Evolutionary conservation across 495 filamentous ascomycete genomes (phyloP).

Genomic region (Xylaria nigripes): DNA sequence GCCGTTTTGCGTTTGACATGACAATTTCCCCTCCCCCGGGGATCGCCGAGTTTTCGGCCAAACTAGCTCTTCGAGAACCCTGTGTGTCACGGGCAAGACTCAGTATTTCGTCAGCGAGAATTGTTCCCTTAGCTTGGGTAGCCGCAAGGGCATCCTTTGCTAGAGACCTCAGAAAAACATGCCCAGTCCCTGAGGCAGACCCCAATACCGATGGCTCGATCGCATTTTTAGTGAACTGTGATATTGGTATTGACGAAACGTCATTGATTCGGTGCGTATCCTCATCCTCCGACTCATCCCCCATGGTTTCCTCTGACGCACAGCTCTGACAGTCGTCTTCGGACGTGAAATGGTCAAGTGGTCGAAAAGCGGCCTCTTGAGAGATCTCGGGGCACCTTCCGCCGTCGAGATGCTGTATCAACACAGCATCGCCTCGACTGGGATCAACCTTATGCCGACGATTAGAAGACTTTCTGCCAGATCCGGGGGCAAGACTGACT

Average conservation of each 20-base stretch:
- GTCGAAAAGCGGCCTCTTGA: slow-evolving; percentile 29
- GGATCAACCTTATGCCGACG: slow-evolving; percentile 34
- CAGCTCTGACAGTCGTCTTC: slow-evolving; percentile 21
- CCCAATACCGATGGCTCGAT: slow-evolving; percentile 7
- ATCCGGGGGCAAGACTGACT: slow-evolving; percentile 33
- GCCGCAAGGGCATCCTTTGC: slow-evolving; percentile 31
- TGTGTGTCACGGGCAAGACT: slow-evolving; percentile 12
- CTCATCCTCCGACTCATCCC: slow-evolving; percentile 20
- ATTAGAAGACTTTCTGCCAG: slow-evolving; percentile 34
- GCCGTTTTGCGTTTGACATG: slow-evolving; percentile 16
- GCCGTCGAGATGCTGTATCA: slow-evolving; percentile 44
- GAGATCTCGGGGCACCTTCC: slow-evolving; percentile 42
- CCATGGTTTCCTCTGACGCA: slow-evolving; percentile 17
- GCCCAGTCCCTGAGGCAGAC: slow-evolving; percentile 8
- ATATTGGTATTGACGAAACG: slow-evolving; percentile 21
- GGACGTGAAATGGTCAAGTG: slow-evolving; percentile 13
- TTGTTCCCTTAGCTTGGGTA: slow-evolving; percentile 21
- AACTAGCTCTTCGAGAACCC: slow-evolving; percentile 13
- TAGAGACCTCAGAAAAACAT: slow-evolving; percentile 32
- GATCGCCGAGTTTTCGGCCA: slow-evolving; percentile 7
- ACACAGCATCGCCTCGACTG: slow-evolving; percentile 46
- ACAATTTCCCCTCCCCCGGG: slow-evolving; percentile 12
- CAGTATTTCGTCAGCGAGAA: slow-evolving; percentile 20
- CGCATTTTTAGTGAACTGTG: slow-evolving; percentile 11
- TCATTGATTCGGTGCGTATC: slow-evolving; percentile 24